phyloP scores from a whole-genome alignment of 1,284 basidiomycete genomes.

The Schizophyllum commune region DNA sequence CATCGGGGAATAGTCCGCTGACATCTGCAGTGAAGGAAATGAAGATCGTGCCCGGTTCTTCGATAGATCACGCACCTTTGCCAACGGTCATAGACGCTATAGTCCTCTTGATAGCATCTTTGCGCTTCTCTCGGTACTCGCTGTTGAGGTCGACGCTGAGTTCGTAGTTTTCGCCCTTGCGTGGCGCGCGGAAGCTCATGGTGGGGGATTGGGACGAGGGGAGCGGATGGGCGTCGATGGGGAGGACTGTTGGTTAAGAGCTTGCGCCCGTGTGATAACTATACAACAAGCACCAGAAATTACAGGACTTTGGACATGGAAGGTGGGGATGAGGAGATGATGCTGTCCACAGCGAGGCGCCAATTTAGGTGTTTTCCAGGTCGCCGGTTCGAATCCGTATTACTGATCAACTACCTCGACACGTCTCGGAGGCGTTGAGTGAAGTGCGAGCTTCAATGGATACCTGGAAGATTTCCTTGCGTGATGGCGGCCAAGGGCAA shows the following conservation, averaged over 20 bases:
- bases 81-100: slow-evolving; percentile 96
- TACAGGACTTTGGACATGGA: not conserved
- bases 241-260: not conserved
- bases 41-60: too few species aligned
- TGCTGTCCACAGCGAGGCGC: not conserved
- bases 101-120: slow-evolving; percentile 97
- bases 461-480: too few species aligned
- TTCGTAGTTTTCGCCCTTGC: slow-evolving; percentile 91
- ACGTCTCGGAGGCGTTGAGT: too few species aligned
- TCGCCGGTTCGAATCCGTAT: too few species aligned
- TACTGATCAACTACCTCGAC: too few species aligned
- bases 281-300: not conserved
- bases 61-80: slow-evolving; percentile 51
- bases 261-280: too few species aligned
- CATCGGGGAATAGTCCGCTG: slow-evolving; percentile 93
- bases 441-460: too few species aligned
- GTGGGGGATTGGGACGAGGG: slow-evolving; percentile 11
- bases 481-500: too few species aligned
- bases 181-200: slow-evolving; percentile 60
- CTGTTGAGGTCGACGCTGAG: slow-evolving; percentile 93
- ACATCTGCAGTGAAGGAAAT: slow-evolving; percentile 49
- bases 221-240: not conserved
- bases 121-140: slow-evolving; percentile 90
- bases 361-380: not conserved
- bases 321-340: not conserved